phyloP scores from a whole-genome alignment of 139 green algal genomes.

The Chlorella sorokiniana region DNA sequence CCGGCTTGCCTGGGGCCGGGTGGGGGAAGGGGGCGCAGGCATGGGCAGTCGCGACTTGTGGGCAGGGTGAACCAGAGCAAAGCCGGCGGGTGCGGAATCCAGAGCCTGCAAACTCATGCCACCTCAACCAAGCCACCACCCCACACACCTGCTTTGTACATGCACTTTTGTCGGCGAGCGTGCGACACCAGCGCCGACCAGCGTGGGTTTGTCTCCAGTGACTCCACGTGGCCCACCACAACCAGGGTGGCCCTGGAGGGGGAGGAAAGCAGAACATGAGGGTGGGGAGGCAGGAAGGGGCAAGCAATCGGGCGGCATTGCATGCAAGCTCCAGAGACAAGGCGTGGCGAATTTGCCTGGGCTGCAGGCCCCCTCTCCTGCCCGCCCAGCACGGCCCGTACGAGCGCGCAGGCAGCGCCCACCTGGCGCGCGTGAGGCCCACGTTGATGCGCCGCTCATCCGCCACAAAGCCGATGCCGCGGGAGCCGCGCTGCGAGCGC shows the following conservation, averaged over 20 bases:
- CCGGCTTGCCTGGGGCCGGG: conserved; percentile 26
- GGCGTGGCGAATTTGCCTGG: background rate
- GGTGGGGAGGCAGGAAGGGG: background rate
- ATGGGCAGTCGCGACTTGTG: background rate
- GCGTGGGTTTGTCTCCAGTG: conserved; percentile 53
- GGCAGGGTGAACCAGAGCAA: too few species aligned
- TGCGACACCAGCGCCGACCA: conserved; percentile 63
- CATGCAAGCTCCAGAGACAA: background rate
- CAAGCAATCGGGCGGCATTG: background rate
- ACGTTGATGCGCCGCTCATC: conserved; percentile 95
- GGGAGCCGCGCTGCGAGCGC: conserved; percentile 54
- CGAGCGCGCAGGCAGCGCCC: conserved; percentile 36
- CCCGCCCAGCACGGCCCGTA: background rate
- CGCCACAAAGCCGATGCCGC: conserved; percentile 90
- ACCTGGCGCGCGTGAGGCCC: conserved; percentile 89
- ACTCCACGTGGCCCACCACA: conserved; percentile 68
- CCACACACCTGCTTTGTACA: conserved; percentile 24
- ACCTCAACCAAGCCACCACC: background rate
- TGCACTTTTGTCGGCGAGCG: conserved; percentile 28
- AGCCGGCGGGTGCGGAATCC: too few species aligned
- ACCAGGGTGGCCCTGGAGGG: conserved; percentile 61
- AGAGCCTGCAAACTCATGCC: too few species aligned
- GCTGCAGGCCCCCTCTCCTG: background rate
- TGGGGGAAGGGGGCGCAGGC: background rate
- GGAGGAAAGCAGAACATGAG: background rate